phyloP scores from a whole-genome alignment of 306 rosid genomes.

The Leucaena leucocephala region DNA sequence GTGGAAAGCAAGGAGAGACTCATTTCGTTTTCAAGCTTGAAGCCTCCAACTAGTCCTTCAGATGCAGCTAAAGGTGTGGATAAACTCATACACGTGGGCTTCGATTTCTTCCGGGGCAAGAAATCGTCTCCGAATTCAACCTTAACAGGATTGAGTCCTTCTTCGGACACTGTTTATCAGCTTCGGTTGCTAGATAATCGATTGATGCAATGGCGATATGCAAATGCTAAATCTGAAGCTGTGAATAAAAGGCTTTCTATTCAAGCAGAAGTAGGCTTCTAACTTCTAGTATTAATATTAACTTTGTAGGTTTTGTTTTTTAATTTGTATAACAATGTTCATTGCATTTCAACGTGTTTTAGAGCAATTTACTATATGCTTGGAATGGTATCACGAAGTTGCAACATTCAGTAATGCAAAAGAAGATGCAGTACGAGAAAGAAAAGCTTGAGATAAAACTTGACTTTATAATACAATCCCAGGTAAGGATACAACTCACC shows the following conservation, averaged over 20 bases:
- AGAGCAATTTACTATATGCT: slow-evolving; percentile 48
- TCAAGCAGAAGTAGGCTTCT: slow-evolving; percentile 53
- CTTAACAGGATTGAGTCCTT: slow-evolving; percentile 7
- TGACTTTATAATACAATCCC: slow-evolving; percentile 56
- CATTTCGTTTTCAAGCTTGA: slow-evolving; percentile 59
- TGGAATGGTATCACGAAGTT: slow-evolving; percentile 48
- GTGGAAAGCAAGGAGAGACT: slow-evolving; percentile 52
- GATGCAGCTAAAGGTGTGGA: slow-evolving; percentile 48
- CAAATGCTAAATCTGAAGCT: slow-evolving; percentile 60
- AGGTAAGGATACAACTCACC: slow-evolving; percentile 46
- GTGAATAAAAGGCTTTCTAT: slow-evolving; percentile 47
- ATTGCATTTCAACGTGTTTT: not conserved
- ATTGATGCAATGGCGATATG: slow-evolving; percentile 68
- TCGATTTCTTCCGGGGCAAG: slow-evolving; percentile 59
- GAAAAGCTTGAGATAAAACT: slow-evolving; percentile 68
- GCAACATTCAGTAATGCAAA: slow-evolving; percentile 52
- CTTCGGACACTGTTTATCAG: slow-evolving; percentile 47
- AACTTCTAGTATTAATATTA: too few relatives aligned
- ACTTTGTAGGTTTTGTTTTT: not conserved
- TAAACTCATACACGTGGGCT: slow-evolving; percentile 61
- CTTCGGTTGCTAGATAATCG: slow-evolving; percentile 68
- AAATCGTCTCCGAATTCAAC: slow-evolving; percentile 39
- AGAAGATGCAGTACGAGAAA: slow-evolving; percentile 60
- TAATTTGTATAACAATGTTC: not conserved
- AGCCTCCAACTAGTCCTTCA: slow-evolving; percentile 53